Conservation (phyloP, 805 yeast genomes). For the Candida hungchunana region DNA sequence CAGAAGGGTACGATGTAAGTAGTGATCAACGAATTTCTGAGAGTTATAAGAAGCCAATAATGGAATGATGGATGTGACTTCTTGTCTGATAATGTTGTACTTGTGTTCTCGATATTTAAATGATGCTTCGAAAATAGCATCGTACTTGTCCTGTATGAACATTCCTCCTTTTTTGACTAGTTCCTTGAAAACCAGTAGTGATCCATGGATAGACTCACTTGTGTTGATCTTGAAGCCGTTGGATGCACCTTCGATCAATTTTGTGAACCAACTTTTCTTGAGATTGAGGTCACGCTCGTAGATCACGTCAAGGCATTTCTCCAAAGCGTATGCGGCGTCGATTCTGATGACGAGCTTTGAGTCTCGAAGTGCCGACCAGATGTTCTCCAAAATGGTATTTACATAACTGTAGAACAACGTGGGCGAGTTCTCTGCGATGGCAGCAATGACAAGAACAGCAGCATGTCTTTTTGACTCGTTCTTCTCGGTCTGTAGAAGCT, state of each 20-base stretch:
- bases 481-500: constrained; percentile 86
- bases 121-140: constrained; percentile 71
- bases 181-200: constrained; percentile 77
- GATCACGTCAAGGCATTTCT: constrained; percentile 72
- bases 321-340: constrained; percentile 81
- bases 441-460: constrained; percentile 75
- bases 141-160: constrained; percentile 66
- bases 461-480: constrained; percentile 88
- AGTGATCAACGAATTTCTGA: constrained; percentile 69
- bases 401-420: constrained; percentile 76
- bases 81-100: constrained; percentile 70
- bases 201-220: constrained; percentile 80
- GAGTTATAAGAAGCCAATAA: constrained; percentile 76
- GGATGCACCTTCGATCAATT: constrained; percentile 64
- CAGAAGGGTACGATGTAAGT: constrained; percentile 72
- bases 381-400: constrained; percentile 69
- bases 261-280: constrained; percentile 70
- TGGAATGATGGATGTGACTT: constrained; percentile 81
- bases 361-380: constrained; percentile 88
- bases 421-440: constrained; percentile 85
- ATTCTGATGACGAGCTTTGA: constrained; percentile 66
- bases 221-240: constrained; percentile 48
- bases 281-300: constrained; percentile 71
- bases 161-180: constrained; percentile 68
- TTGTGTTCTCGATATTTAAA: constrained; percentile 75